A percentile compares a stretch with the other conserved stretches of the same genome.
Evolutionary conservation across 768 basidiomycete species (phyloP).

Genomic region (Suillus subluteus): DNA sequence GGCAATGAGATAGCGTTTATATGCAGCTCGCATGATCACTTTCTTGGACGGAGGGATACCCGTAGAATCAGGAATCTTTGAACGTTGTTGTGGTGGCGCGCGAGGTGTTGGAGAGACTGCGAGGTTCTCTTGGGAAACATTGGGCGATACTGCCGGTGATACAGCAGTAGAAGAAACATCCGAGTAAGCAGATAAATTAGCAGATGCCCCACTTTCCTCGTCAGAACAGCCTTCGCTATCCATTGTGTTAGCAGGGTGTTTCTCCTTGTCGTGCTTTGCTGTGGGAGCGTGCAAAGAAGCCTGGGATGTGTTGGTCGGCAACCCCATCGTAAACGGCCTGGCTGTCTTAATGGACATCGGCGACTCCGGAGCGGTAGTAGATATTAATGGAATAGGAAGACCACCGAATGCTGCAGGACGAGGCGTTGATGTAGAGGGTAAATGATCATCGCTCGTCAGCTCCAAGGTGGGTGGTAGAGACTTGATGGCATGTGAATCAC

Average conservation of each 20-base stretch:
- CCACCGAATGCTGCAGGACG: conserved; percentile 40
- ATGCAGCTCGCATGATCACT: conserved; percentile 79
- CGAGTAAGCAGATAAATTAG: conserved; percentile 32
- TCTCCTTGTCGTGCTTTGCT: conserved; percentile 22
- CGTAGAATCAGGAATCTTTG: conserved; percentile 37
- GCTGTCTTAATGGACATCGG: conserved; percentile 30
- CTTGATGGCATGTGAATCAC: conserved; percentile 25
- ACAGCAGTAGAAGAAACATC: conserved; percentile 35
- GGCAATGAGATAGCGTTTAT: conserved; percentile 93
- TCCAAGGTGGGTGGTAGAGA: conserved; percentile 33
- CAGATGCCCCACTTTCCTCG: conserved; percentile 36
- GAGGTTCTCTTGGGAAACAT: conserved; percentile 33
- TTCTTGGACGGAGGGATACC: conserved; percentile 51
- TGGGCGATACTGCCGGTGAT: conserved; percentile 36
- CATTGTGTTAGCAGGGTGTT: conserved; percentile 28
- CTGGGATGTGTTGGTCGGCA: conserved; percentile 20
- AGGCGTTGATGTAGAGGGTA: conserved; percentile 22
- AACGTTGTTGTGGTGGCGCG: conserved; percentile 22
- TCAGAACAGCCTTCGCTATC: conserved; percentile 38
- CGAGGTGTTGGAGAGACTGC: conserved; percentile 22
- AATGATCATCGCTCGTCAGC: conserved; percentile 26
- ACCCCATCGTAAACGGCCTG: conserved; percentile 19
- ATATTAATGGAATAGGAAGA: conserved; percentile 56
- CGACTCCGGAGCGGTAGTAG: conserved; percentile 51
- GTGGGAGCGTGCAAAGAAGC: conserved; percentile 36